Evolutionary conservation across 208 protist species (phyloP).

Genomic region (Leishmania tarentolae): DNA sequence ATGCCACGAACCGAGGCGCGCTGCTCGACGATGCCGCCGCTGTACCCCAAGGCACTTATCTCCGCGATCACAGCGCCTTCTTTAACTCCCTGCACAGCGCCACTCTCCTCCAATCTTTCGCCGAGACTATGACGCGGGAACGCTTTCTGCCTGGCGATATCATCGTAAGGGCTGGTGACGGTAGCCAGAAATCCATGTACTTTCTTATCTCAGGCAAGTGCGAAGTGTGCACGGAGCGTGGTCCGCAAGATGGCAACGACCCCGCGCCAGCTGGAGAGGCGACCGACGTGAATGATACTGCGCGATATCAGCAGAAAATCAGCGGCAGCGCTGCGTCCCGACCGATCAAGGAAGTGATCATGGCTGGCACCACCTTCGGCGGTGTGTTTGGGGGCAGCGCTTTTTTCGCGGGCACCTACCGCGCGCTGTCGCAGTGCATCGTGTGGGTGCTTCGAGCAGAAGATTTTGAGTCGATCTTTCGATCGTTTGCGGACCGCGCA

Average conservation of each 20-base stretch:
- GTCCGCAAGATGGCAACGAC: neutral
- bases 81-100: conserved; percentile 63
- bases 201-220: conserved; percentile 85
- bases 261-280: neutral
- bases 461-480: conserved; percentile 75
- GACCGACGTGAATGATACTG: neutral
- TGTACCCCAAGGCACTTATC: conserved; percentile 46
- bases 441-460: conserved; percentile 63
- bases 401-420: conserved; percentile 63
- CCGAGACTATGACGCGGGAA: conserved; percentile 57
- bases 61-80: conserved; percentile 57
- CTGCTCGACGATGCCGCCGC: conserved; percentile 7
- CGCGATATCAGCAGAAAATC: neutral
- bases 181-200: conserved; percentile 62
- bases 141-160: conserved; percentile 61
- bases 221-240: conserved; percentile 42
- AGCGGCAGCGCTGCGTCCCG: neutral
- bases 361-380: conserved; percentile 61
- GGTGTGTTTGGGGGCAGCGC: conserved; percentile 73
- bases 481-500: conserved; percentile 43
- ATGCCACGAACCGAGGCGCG: neutral
- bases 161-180: conserved; percentile 59
- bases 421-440: conserved; percentile 76
- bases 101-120: conserved; percentile 62
- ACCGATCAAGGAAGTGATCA: conserved; percentile 31